Percentiles rank a stretch among this genome's conserved stretches.
These are phyloP conservation scores for Malbranchea zuffiana DNA, from an alignment of 2,329 filamentous ascomycete species.

Conservation along the genomic window DNA sequence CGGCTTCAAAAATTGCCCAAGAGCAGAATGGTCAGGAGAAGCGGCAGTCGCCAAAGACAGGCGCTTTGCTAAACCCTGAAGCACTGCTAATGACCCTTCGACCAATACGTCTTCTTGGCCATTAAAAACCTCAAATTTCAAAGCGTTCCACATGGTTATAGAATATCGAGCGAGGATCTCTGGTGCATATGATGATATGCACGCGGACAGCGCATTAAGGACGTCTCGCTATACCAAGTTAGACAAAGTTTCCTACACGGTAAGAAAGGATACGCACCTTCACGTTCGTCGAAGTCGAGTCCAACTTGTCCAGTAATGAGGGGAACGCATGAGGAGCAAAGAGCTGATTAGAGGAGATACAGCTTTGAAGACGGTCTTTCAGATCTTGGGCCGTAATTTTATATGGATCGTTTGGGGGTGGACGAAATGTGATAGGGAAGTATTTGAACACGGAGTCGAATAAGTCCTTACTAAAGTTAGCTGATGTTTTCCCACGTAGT, in stretches of 20 bases:
- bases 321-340: conserved; percentile 59
- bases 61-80: conserved; percentile 46
- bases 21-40: conserved; percentile 31
- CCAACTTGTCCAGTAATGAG: conserved; percentile 57
- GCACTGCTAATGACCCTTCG: conserved; percentile 45
- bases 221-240: conserved; percentile 46
- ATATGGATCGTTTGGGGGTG: conserved; percentile 58
- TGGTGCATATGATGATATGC: conserved; percentile 48
- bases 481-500: background rate
- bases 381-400: conserved; percentile 58
- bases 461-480: conserved; percentile 30
- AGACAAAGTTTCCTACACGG: background rate
- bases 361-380: conserved; percentile 53
- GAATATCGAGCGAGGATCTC: conserved; percentile 52
- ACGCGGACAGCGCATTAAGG: conserved; percentile 51
- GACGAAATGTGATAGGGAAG: conserved; percentile 60
- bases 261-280: conserved; percentile 38
- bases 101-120: conserved; percentile 56
- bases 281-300: conserved; percentile 57
- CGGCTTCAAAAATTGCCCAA: conserved; percentile 47
- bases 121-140: conserved; percentile 60
- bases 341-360: conserved; percentile 50
- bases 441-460: conserved; percentile 63
- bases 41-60: conserved; percentile 37
- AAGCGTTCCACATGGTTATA: conserved; percentile 54